phyloP scores from a whole-genome alignment of 2,329 filamentous ascomycete genomes.

The Trichoderma pleuroti region DNA sequence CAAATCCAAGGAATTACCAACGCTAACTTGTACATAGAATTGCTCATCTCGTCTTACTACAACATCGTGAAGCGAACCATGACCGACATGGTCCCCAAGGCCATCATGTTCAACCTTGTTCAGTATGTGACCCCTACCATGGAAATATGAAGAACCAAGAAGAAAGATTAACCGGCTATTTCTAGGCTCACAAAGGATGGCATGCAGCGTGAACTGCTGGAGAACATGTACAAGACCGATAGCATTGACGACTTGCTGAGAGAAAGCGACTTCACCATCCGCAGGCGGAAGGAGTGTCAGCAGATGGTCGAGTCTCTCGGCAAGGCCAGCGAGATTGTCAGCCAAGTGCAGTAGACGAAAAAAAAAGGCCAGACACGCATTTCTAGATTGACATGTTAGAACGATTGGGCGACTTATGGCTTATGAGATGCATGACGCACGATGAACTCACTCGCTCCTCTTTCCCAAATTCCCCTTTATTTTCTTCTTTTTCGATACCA shows the following conservation, averaged over 20 bases:
- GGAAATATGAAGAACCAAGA: background rate
- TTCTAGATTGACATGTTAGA: slow-evolving; percentile 18
- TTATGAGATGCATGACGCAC: slow-evolving; percentile 19
- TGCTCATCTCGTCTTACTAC: slow-evolving; percentile 94
- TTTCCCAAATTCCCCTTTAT: slow-evolving; percentile 3
- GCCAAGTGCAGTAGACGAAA: slow-evolving; percentile 59
- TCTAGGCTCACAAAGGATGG: slow-evolving; percentile 88
- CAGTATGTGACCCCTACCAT: slow-evolving; percentile 60
- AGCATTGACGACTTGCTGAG: slow-evolving; percentile 92
- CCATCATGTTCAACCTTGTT: slow-evolving; percentile 95
- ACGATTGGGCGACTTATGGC: slow-evolving; percentile 13
- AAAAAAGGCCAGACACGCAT: background rate
- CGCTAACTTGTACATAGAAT: slow-evolving; percentile 53
- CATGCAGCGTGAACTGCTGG: slow-evolving; percentile 95
- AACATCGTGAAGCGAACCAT: slow-evolving; percentile 98
- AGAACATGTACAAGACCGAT: slow-evolving; percentile 93
- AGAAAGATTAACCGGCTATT: background rate
- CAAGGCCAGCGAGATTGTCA: slow-evolving; percentile 93
- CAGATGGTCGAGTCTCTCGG: slow-evolving; percentile 96
- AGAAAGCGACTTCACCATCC: slow-evolving; percentile 95
- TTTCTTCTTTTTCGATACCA: slow-evolving; percentile 39
- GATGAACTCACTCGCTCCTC: slow-evolving; percentile 2
- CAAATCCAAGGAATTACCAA: background rate
- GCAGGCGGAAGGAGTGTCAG: slow-evolving; percentile 94
- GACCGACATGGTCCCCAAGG: slow-evolving; percentile 99